Evolutionary conservation across 2,329 filamentous ascomycete species (phyloP), one percentile per base, ranked within the genome.

Genomic region (Zarea fungicola): DNA sequence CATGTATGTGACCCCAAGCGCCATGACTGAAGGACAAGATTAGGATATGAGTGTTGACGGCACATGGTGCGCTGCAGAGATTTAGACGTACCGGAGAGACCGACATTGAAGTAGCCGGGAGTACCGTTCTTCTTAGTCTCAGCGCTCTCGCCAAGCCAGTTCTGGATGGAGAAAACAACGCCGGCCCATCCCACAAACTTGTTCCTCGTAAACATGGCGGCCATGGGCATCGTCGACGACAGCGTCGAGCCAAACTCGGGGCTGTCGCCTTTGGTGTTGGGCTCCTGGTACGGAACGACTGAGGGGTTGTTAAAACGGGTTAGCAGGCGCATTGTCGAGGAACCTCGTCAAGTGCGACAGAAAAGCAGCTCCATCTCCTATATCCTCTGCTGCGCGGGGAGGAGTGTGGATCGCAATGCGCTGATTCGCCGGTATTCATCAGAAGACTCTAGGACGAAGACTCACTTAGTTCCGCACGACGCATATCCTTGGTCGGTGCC

Each of bases 141-240:
- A 59, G 83, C 77, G 59, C 83, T 85, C 75, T 90, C 86, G 55
- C 83, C 83, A 41, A 90, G 77, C 86, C 86, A 92, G 65, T 74
- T 83, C 72, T 91, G 84, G 48, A 89, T 66, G 56, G 85, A 80
- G 65, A 89, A 84, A 52, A 89, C 77, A 28, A 91, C 81, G 34
- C 87, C 79, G 10, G 82, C 81, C 86, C 81, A 85, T 62, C 81
- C 81, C 50, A 85, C 71, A 61, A 80, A 93, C 78, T 88, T 87
- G 72, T 95, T 96, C 58, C 90, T 80, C 59, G 87, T 93, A 65
- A 96, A 93, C 78, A 96, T 95, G 55, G 91, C 91, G 51, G 89
- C 90, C 92, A 96, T 96, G 51, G 92, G 92, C 63, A 97, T 75
- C 29, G 91, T 95, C 62, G 85, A 92, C 23, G 78, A 73, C 48